Evolutionary conservation across 2,329 filamentous ascomycete species (phyloP).

Genomic region (Calonectria pauciramosa): DNA sequence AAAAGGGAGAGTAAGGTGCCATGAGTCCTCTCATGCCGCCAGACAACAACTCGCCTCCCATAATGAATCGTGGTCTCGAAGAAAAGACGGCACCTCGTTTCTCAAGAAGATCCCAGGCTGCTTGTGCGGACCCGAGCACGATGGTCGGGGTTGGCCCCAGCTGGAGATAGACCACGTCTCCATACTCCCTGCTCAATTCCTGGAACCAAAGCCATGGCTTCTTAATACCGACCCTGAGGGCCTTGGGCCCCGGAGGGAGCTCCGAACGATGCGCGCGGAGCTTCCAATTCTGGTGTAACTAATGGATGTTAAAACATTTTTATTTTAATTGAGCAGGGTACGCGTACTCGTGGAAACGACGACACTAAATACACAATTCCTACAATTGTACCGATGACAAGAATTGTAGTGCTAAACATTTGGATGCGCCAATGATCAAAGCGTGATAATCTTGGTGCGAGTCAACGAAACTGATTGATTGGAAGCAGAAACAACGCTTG

Average conservation of each 20-base stretch:
- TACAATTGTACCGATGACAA: background rate
- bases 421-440: background rate
- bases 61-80: constrained; percentile 60
- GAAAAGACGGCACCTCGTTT: constrained; percentile 59
- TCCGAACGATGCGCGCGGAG: constrained; percentile 54
- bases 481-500: background rate
- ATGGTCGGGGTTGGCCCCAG: constrained; percentile 58
- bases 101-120: constrained; percentile 60
- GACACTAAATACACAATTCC: constrained; percentile 33
- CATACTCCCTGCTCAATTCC: constrained; percentile 53
- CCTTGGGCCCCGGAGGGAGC: constrained; percentile 55
- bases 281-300: constrained; percentile 56
- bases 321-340: background rate
- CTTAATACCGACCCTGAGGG: constrained; percentile 52
- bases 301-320: background rate
- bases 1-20: constrained; percentile 57
- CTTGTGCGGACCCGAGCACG: constrained; percentile 57
- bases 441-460: background rate
- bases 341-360: constrained; percentile 34
- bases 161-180: constrained; percentile 59
- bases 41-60: constrained; percentile 59
- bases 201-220: constrained; percentile 61
- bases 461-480: background rate
- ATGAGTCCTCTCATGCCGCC: constrained; percentile 58
- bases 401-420: background rate